Base-by-base conservation (phyloP, 2,329 filamentous ascomycete genomes). In the Torrubiella hemipterigena region DNA sequence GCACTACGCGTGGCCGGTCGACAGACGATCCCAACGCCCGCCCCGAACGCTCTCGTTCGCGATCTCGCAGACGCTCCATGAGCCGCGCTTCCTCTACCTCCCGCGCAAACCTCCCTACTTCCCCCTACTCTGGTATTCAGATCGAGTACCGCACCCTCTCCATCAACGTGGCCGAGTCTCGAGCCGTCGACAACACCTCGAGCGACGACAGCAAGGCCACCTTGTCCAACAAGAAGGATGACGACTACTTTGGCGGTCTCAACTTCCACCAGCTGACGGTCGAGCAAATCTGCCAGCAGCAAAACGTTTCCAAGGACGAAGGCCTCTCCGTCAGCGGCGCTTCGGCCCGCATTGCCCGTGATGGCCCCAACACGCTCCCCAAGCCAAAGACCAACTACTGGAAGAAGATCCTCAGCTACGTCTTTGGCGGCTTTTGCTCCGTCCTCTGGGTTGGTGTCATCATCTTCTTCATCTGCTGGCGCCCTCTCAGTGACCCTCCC, bases 391-490 rank as follows among this genome's bases (percentile, higher is more conserved):
- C 56, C 5, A 63, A 62, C 43, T 61, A 63, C 40, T 37, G 47
- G 34, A 57, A 54, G 38, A 58, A 59, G 37, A 46, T 60, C 2
- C 40, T 61, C 7, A 37, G 42, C 5, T 65, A 64, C 36, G 37
- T 65, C 34, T 65, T 65, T 41, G 61, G 61, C 21, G 61, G 61
- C 27, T 65, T 65, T 43, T 63, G 61, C 29, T 63, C 59, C 1
- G 50, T 65, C 15, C 51, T 65, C 10, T 65, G 59, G 60, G 42
- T 63, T 21, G 61, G 58, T 13, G 58, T 59, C 29, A 50, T 65
- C 38, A 50, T 65, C 42, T 64, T 65, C 50, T 65, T 65, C 40
- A 42, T 65, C 37, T 64, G 59, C 43, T 65, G 62, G 61, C 39
- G 46, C 13, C 61, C 62, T n/a, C 47, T 65, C 28, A 60, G 60